Conservation (phyloP, 23 red algal genomes). For the Agarophyton chilense region DNA sequence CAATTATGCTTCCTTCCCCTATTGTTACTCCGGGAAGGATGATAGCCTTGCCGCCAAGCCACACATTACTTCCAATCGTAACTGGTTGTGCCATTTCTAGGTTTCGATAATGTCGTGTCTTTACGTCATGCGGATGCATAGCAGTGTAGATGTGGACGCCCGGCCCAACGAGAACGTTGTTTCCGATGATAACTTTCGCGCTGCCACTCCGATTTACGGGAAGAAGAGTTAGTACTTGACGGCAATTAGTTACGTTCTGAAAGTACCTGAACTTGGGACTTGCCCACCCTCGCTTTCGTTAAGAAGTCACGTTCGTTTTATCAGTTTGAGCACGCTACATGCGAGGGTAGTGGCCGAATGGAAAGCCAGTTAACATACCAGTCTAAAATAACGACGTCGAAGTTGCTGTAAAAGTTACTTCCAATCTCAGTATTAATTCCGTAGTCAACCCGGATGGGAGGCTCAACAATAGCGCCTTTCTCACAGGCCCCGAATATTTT, state of each 20-base stretch:
- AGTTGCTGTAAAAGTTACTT: slow-evolving; percentile 44
- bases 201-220: neutral
- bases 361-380: neutral
- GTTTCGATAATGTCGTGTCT: neutral
- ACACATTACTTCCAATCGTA: slow-evolving; percentile 58
- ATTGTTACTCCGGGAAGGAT: slow-evolving; percentile 45
- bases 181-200: slow-evolving; percentile 54
- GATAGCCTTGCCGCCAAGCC: slow-evolving; percentile 65
- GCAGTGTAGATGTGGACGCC: slow-evolving; percentile 71
- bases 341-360: neutral
- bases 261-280: too few species aligned
- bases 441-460: slow-evolving; percentile 46
- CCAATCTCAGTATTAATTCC: slow-evolving; percentile 47
- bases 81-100: slow-evolving; percentile 35
- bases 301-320: too few species aligned
- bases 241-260: too few species aligned
- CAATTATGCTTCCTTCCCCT: slow-evolving; percentile 56
- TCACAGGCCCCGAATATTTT: neutral
- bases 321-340: neutral
- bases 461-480: neutral
- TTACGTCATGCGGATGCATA: slow-evolving; percentile 49
- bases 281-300: too few species aligned
- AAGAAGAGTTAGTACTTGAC: neutral
- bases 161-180: slow-evolving; percentile 50
- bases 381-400: slow-evolving; percentile 13